Evolutionary conservation across 2,329 filamentous ascomycete species (phyloP), one percentile per base, ranked within the genome.

Genomic region (Akanthomyces muscarius): DNA sequence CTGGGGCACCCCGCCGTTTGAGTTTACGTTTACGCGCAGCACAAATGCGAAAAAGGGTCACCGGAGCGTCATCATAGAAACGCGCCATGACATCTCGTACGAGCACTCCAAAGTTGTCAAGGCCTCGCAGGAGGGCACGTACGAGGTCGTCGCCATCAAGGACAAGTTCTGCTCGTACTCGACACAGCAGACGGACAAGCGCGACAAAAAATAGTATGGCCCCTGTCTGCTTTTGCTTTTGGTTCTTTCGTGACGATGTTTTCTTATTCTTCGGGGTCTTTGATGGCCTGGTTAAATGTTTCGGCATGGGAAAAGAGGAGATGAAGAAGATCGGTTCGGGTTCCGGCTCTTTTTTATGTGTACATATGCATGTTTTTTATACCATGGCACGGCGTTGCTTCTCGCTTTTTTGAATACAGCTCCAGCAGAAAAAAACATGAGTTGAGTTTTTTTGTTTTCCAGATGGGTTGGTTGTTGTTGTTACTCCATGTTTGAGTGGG

Each of bases 131-230:
- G 95, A 98, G 81, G 95, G 95, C 56, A 97, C 92, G 68, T 99
- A 99, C 73, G 95, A 99, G 78, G 94, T 99, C 21, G 91, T 98
- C 36, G 89, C 91, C 13, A 97, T 99, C 76, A 96, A 96, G 81
- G 95, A 99, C 76, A 87, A 87, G 71, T 96, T 86, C 78, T 99
- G 95, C 74, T 88, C 91, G 30, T 97, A 96, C 75, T 91, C 91
- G 52, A 94, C 88, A 65, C 84, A 88, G 71, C 83, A 86, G 67
- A 76, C 81, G 52, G 80, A 80, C 58, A 83, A 79, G 64, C 80
- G 77, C 67, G 78, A 80, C 70, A 77, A 71, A 74, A 81, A 72
- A 60, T 73, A 65, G 33, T 10, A 28, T 51, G 3, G 8, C 5
- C 47, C 14, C 11, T 41, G 10, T 41, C 33, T 33, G 50, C n/a